Base-by-base conservation (phyloP, 257 asterid genomes). In the Agastache rugosa region DNA sequence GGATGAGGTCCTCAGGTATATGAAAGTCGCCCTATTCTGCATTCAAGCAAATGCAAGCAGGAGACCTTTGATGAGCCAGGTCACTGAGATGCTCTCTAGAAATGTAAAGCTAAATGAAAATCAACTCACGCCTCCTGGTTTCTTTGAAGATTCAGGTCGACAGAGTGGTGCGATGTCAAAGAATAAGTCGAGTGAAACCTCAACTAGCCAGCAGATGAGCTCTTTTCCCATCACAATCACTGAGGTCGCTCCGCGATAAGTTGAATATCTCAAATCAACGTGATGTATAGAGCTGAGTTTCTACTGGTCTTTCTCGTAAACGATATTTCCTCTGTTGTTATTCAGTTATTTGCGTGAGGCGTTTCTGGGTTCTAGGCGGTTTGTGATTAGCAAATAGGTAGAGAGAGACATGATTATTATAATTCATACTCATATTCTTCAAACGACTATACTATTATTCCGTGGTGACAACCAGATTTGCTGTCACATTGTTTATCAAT, bases 11-110 rank as follows among this genome's bases (percentile, higher is more conserved):
- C 44, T 91, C 12, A 83, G 92, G 88, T 88, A 82, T 71, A 86
- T 91, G 63, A 93, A 91, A 85, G 93, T 88, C 35, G 97, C 96
- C 58, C 92, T 93, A 47, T 93, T 93, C 81, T 93, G 98, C 86
- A 79, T 85, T 47, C 98, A 91, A 85, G 90, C 96, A 63, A 90
- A 73, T 65, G 89, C 94, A 71, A 84, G 84, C 71, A 86, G 98
- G 78, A 89, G 98, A 84, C 98, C 98, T 8, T 8, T 81, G 85
- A 91, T 93, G 96, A 84, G 96, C 88, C 98, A 91, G 79, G 96
- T 90, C 76, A 76, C 81, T 4, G 78, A 86, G 67, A 93, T 93
- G 98, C 97, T 93, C 27, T 82, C 93, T 2, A 88, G 73, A 79
- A 78, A 93, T 77, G 92, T 89, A 39, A 80, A 67, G 74, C 89